Percentiles rank a stretch among this genome's conserved stretches.
These are phyloP conservation scores for Tilletiaria anomala DNA, from an alignment of 1,284 basidiomycete species.

Conservation along the genomic window DNA sequence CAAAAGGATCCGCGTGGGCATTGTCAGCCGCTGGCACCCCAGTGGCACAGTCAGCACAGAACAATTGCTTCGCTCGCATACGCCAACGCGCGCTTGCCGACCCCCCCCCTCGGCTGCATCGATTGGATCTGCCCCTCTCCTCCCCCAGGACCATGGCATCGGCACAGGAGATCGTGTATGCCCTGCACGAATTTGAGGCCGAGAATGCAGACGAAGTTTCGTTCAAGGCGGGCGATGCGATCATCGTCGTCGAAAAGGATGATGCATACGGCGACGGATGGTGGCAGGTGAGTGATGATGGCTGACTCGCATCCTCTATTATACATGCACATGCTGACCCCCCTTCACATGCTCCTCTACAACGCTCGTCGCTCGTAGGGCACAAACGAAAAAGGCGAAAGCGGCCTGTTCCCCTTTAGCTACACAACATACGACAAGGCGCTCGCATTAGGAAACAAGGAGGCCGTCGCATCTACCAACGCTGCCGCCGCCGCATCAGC, in stretches of 20 bases:
- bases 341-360: too few relatives aligned
- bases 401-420: constrained; percentile 77
- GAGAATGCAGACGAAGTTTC: constrained; percentile 87
- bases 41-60: too few relatives aligned
- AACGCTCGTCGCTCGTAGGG: constrained; percentile 48
- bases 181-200: constrained; percentile 68
- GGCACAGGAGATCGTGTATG: constrained; percentile 42
- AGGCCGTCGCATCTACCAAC: constrained; percentile 8
- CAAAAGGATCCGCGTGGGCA: too few relatives aligned
- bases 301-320: too few relatives aligned
- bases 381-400: constrained; percentile 62
- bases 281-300: constrained; percentile 92
- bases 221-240: constrained; percentile 71
- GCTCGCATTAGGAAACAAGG: constrained; percentile 15
- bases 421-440: constrained; percentile 51
- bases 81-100: too few relatives aligned
- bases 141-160: too few relatives aligned
- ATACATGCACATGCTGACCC: too few relatives aligned
- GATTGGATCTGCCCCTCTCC: too few relatives aligned
- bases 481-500: neutral
- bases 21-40: too few relatives aligned
- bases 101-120: too few relatives aligned
- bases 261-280: constrained; percentile 92
- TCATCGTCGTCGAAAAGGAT: constrained; percentile 81
- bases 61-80: too few relatives aligned